These are phyloP conservation scores for Apocynum venetum DNA, from an alignment of 257 asterid genomes.

Conservation along the genomic window DNA sequence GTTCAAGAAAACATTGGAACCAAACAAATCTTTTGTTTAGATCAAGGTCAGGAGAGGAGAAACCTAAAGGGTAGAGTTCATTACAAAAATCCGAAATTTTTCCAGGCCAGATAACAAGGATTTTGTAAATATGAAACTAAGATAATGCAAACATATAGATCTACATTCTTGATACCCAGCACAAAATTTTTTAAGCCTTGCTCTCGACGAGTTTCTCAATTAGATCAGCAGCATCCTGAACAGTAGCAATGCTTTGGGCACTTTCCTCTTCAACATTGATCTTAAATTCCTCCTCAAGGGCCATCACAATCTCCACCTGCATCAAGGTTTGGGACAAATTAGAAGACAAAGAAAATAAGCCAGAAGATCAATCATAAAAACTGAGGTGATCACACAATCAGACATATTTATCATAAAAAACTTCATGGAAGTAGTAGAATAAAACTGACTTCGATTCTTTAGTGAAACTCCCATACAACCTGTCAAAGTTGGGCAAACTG, in stretches of 20 bases:
- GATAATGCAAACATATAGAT: conserved; percentile 23
- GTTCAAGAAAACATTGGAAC: neutral
- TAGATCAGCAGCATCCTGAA: conserved; percentile 88
- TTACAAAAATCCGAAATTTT: conserved; percentile 1
- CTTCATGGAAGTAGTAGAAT: too few species aligned
- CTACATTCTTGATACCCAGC: conserved; percentile 6
- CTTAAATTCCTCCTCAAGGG: conserved; percentile 90
- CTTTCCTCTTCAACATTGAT: conserved; percentile 86
- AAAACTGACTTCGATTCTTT: too few species aligned
- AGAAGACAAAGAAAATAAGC: neutral
- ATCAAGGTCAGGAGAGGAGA: conserved; percentile 3
- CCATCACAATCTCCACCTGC: conserved; percentile 45
- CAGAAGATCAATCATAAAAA: neutral
- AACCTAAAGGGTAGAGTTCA: conserved; percentile 10
- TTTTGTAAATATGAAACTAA: conserved; percentile 13
- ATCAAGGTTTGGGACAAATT: neutral
- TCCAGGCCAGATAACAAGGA: conserved; percentile 6
- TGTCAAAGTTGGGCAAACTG: too few species aligned
- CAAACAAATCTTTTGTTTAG: neutral
- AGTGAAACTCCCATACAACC: too few species aligned
- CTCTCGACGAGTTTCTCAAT: conserved; percentile 63
- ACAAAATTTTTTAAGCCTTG: conserved; percentile 33
- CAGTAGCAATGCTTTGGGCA: conserved; percentile 76
- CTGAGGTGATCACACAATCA: neutral
- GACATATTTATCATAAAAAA: neutral